Evolutionary conservation across 225 moss, liverwort and hornwort species (phyloP).

Genomic region (Antitrichia curtipendula): DNA sequence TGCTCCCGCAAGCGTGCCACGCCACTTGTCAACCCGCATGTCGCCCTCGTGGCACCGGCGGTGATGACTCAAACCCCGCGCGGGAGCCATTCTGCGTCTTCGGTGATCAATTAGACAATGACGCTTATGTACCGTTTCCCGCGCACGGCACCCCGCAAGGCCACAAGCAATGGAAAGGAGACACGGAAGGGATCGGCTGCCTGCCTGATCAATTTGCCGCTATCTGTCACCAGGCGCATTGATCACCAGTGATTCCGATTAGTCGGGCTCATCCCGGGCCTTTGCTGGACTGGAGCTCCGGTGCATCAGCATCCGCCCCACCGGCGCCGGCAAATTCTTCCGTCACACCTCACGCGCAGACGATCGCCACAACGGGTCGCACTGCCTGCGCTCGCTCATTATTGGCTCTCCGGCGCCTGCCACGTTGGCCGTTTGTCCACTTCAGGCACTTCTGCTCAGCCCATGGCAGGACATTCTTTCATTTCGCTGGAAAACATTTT

Average conservation of each 20-base stretch:
- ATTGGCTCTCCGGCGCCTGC: not conserved
- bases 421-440: not conserved
- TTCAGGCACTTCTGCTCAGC: not conserved
- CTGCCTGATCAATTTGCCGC: not conserved
- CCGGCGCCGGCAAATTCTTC: not conserved
- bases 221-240: not conserved
- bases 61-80: not conserved
- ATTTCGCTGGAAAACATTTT: not conserved
- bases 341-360: not conserved
- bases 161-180: not conserved
- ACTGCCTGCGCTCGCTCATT: not conserved
- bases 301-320: not conserved
- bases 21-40: conserved; percentile 24
- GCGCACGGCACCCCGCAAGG: not conserved
- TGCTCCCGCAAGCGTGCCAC: conserved; percentile 14
- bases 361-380: not conserved
- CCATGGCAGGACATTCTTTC: too few relatives aligned
- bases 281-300: not conserved
- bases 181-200: not conserved
- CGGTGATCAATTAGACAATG: not conserved
- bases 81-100: not conserved
- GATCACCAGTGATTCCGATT: not conserved
- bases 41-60: conserved; percentile 3
- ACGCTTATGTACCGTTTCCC: not conserved
- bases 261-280: not conserved